Conservation (phyloP, 345 rosid species). For the Noccaea bulbosa region DNA sequence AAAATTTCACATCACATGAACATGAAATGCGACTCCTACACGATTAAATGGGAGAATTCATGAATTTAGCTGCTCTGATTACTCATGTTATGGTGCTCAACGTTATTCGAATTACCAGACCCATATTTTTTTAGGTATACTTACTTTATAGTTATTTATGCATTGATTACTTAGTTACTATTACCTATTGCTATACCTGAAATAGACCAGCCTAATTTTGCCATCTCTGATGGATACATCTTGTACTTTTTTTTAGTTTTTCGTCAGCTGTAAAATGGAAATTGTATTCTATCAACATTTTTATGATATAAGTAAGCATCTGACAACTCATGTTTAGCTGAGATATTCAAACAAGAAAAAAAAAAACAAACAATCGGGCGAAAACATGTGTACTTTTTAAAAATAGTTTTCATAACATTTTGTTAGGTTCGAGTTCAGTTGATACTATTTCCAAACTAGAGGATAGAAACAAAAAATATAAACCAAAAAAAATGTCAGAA, state of each 20-base stretch:
- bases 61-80: not conserved
- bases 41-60: not conserved
- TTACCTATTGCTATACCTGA: not conserved
- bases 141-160: not conserved
- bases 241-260: not conserved
- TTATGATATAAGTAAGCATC: not conserved
- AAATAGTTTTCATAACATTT: not conserved
- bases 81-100: no score
- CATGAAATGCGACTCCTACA: not conserved
- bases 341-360: not conserved
- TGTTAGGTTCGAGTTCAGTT: constrained; percentile 18
- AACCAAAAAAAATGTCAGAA: not conserved
- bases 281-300: not conserved
- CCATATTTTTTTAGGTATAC: not conserved
- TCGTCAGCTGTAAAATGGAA: not conserved
- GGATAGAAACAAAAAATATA: no score
- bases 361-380: not conserved
- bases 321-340: constrained; percentile 12
- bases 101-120: not conserved
- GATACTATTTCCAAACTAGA: not conserved
- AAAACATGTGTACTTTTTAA: not conserved
- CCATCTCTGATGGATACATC: not conserved
- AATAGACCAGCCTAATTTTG: constrained; percentile 6
- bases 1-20: no score
- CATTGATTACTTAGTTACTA: not conserved